Conservation (phyloP, 768 basidiomycete species). For the Podaxis carcinomalis region DNA sequence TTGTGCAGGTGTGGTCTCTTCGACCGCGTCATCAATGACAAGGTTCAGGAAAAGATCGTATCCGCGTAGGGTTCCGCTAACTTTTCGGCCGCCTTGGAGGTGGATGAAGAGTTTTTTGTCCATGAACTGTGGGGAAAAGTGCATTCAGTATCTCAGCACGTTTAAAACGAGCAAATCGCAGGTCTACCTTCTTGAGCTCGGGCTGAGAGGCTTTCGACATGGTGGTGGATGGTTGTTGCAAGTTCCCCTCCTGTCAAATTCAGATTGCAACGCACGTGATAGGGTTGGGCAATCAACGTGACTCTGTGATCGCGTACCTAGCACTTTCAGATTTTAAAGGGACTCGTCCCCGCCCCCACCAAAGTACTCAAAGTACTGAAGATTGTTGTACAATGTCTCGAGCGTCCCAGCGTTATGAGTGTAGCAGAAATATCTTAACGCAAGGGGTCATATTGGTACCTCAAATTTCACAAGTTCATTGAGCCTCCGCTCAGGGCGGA, state of each 20-base stretch:
- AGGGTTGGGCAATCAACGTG: not conserved
- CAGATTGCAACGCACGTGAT: not conserved
- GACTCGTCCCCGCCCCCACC: too few relatives aligned
- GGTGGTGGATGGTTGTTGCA: constrained; percentile 16
- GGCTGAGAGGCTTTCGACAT: constrained; percentile 97
- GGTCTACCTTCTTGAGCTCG: constrained; percentile 93
- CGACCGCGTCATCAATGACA: constrained; percentile 92
- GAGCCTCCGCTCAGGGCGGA: too few relatives aligned
- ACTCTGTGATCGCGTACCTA: too few relatives aligned
- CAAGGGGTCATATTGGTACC: too few relatives aligned
- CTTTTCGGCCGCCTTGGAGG: constrained; percentile 91
- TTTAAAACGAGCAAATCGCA: not conserved
- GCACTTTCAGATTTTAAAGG: too few relatives aligned
- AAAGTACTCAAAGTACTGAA: too few relatives aligned
- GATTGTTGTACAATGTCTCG: too few relatives aligned
- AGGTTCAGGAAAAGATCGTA: constrained; percentile 99
- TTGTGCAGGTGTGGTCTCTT: constrained; percentile 87
- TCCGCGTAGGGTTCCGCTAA: constrained; percentile 91
- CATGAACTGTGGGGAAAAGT: constrained; percentile 71
- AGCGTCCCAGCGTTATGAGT: too few relatives aligned
- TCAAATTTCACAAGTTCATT: too few relatives aligned
- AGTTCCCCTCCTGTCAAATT: not conserved
- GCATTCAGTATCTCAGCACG: not conserved
- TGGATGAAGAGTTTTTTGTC: constrained; percentile 96
- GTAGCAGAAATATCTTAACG: too few relatives aligned